phyloP scores from a whole-genome alignment of 2,329 filamentous ascomycete species.

The Xylariaceae sp. region DNA sequence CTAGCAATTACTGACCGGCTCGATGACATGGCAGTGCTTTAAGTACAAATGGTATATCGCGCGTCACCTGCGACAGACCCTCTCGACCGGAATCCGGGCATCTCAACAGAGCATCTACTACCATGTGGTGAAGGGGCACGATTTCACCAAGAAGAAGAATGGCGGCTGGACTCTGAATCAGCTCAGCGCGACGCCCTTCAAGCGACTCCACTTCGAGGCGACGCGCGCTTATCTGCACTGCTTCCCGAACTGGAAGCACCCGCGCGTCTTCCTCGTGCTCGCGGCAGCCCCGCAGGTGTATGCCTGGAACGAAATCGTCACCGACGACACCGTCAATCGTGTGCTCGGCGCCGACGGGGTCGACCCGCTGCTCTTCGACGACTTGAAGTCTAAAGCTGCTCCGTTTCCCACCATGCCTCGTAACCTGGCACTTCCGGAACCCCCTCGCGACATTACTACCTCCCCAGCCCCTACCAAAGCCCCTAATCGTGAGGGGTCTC shows the following conservation, averaged over 20 bases:
- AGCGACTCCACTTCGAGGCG: conserved; percentile 5
- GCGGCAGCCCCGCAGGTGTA: neutral
- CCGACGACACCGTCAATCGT: neutral
- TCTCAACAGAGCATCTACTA: conserved; percentile 1
- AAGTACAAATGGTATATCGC: conserved; percentile 8
- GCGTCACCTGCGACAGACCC: conserved; percentile 1
- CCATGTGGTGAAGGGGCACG: neutral
- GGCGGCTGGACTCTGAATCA: neutral
- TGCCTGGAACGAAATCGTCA: conserved; percentile 3
- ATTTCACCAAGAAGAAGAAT: neutral
- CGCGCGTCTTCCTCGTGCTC: conserved; percentile 1
- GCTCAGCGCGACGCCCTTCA: neutral
- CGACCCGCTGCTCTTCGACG: neutral
- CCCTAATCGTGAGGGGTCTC: too few relatives aligned
- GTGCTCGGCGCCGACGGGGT: neutral
- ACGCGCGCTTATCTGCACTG: neutral
- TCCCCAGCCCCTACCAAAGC: too few relatives aligned
- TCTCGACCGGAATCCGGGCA: neutral
- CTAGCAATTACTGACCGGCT: too few relatives aligned
- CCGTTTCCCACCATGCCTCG: too few relatives aligned
- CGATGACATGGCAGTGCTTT: too few relatives aligned
- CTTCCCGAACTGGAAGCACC: neutral
- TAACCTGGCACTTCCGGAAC: too few relatives aligned
- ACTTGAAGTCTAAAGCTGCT: too few relatives aligned
- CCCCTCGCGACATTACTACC: too few relatives aligned